A percentile compares a stretch with the other conserved stretches of the same genome.
Evolutionary conservation across 2,329 filamentous ascomycete species (phyloP).

Genomic region (Microdochium trichocladiopsis): DNA sequence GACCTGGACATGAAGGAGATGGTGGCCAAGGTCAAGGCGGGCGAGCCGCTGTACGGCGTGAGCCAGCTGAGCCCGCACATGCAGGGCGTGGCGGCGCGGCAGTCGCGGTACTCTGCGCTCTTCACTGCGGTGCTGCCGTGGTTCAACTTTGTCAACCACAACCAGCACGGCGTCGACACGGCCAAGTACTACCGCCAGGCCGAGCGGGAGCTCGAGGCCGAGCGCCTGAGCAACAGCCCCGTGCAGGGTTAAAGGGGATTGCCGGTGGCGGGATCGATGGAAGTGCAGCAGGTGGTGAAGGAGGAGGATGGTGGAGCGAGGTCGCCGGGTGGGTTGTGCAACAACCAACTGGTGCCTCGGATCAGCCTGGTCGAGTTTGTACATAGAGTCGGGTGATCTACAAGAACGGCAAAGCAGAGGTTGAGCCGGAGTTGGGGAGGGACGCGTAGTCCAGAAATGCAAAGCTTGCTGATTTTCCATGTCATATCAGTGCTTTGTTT

Average conservation of each 20-base stretch:
- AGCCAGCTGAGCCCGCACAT: slow-evolving; percentile 76
- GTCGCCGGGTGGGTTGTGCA: too few relatives aligned
- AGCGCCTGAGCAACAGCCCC: slow-evolving; percentile 34
- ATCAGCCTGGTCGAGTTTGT: too few relatives aligned
- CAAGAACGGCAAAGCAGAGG: too few relatives aligned
- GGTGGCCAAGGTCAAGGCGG: slow-evolving; percentile 91
- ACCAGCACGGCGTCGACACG: slow-evolving; percentile 91
- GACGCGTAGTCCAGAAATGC: too few relatives aligned
- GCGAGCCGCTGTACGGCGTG: slow-evolving; percentile 81
- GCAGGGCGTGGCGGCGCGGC: slow-evolving; percentile 86
- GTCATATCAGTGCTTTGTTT: too few relatives aligned
- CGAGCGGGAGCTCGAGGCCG: slow-evolving; percentile 84
- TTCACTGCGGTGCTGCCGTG: slow-evolving; percentile 83
- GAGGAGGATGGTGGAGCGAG: too few relatives aligned
- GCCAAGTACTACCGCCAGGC: slow-evolving; percentile 98
- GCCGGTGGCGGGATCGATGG: too few relatives aligned
- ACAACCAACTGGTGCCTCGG: too few relatives aligned
- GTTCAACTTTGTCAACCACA: slow-evolving; percentile 99
- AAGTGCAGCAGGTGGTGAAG: too few relatives aligned
- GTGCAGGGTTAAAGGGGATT: not conserved
- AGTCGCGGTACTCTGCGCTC: slow-evolving; percentile 84
- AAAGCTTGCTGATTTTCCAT: too few relatives aligned
- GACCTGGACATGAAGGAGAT: slow-evolving; percentile 98
- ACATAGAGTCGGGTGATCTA: too few relatives aligned
- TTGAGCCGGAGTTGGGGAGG: too few relatives aligned